Evolutionary conservation across 2,329 filamentous ascomycete genomes (phyloP).

Genomic region (Coccinonectria pachysandricola): DNA sequence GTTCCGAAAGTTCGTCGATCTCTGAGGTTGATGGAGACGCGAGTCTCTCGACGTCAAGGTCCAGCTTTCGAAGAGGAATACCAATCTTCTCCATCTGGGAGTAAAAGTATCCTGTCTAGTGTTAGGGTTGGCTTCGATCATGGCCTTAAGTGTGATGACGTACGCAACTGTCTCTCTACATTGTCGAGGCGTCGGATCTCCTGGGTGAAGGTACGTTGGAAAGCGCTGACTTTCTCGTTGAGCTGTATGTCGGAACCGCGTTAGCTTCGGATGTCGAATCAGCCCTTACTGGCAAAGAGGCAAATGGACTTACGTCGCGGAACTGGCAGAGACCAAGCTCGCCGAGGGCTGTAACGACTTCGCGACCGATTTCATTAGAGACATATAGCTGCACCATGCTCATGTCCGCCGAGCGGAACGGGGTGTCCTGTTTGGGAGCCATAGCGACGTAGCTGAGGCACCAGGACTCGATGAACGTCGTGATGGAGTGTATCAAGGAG

Average conservation of each 20-base stretch:
- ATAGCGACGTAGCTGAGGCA: conserved; percentile 32
- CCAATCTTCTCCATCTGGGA: conserved; percentile 88
- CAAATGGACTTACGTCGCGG: conserved; percentile 63
- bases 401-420: conserved; percentile 99
- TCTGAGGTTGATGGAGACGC: conserved; percentile 84
- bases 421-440: conserved; percentile 70
- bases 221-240: conserved; percentile 85
- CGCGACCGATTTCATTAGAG: conserved; percentile 94
- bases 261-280: conserved; percentile 8
- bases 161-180: conserved; percentile 93
- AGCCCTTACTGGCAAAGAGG: conserved; percentile 8
- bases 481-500: conserved; percentile 21
- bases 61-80: conserved; percentile 79
- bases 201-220: conserved; percentile 94
- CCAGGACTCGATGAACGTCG: conserved; percentile 21
- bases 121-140: conserved; percentile 20
- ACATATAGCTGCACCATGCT: conserved; percentile 99
- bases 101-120: conserved; percentile 71
- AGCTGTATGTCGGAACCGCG: conserved; percentile 44
- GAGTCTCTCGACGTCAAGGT: conserved; percentile 79
- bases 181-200: conserved; percentile 97
- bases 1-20: conserved; percentile 90
- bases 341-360: conserved; percentile 91
- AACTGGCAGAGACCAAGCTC: conserved; percentile 97
- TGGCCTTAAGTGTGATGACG: conserved; percentile 27